phyloP scores from a whole-genome alignment of 768 basidiomycete genomes.

The Xanthoconium purpureum region DNA sequence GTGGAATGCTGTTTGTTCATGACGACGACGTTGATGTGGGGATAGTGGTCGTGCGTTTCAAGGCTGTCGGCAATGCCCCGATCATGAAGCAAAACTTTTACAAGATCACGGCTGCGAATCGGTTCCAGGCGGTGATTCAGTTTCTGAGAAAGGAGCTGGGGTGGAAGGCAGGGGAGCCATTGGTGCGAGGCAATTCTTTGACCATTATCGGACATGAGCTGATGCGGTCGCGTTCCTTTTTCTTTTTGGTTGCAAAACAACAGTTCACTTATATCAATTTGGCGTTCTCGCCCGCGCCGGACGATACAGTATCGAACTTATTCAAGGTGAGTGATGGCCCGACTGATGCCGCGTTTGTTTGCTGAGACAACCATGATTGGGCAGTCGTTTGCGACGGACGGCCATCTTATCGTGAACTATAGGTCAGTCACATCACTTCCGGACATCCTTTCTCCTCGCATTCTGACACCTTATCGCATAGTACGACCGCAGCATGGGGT shows the following conservation, averaged over 20 bases:
- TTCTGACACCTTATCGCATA: conserved; percentile 21
- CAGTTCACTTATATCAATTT: conserved; percentile 77
- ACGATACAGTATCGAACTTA: conserved; percentile 69
- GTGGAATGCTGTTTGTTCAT: background rate
- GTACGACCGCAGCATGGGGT: conserved; percentile 67
- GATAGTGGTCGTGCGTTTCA: conserved; percentile 93
- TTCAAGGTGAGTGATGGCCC: conserved; percentile 47
- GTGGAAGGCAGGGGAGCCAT: conserved; percentile 80
- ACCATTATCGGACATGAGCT: background rate
- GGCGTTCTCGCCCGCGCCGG: conserved; percentile 73
- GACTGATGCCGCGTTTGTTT: background rate
- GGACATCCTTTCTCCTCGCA: background rate
- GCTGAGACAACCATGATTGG: background rate
- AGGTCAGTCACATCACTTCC: conserved; percentile 46
- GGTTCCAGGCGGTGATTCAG: conserved; percentile 93
- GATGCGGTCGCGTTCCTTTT: conserved; percentile 18
- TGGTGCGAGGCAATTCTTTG: conserved; percentile 48
- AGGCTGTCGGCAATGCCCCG: conserved; percentile 94
- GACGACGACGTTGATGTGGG: background rate
- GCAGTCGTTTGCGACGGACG: conserved; percentile 84
- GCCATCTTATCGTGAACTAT: conserved; percentile 89
- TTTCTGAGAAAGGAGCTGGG: conserved; percentile 87
- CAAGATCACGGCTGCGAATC: conserved; percentile 92
- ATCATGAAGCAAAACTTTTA: conserved; percentile 99
- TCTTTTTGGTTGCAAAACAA: background rate